A percentile compares a stretch with the other conserved stretches of the same genome.
phyloP scores from a whole-genome alignment of 495 filamentous ascomycete genomes.

The Opeltia flavorubescens region DNA sequence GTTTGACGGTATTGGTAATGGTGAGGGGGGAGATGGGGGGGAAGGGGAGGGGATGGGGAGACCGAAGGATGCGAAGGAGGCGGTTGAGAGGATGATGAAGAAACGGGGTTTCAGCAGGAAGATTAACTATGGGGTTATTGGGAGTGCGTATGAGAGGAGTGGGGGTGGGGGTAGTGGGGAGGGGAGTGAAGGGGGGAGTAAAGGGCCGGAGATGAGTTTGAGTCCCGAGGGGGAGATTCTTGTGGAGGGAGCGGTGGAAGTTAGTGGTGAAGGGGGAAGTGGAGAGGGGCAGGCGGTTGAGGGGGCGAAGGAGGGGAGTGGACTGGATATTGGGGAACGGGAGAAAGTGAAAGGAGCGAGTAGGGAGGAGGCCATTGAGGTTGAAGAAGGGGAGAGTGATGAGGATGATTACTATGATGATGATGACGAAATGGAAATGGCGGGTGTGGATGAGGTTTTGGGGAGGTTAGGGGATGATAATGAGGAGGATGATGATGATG shows the following conservation, averaged over 20 bases:
- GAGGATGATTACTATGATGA: neutral
- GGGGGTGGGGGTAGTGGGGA: neutral
- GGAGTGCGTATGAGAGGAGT: constrained; percentile 16
- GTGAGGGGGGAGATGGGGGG: constrained; percentile 13
- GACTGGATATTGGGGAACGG: too few relatives aligned
- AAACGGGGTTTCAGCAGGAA: constrained; percentile 60
- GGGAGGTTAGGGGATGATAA: neutral
- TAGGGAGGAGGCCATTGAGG: neutral
- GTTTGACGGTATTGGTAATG: constrained; percentile 25
- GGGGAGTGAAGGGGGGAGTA: neutral
- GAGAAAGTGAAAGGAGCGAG: too few relatives aligned
- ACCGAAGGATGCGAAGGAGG: constrained; percentile 48
- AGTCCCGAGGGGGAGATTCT: neutral
- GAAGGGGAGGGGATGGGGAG: constrained; percentile 22
- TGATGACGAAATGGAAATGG: neutral
- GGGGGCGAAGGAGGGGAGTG: constrained; percentile 24
- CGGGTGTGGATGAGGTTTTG: neutral
- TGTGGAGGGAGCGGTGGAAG: neutral
- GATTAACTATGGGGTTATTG: constrained; percentile 67
- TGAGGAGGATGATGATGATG: too few relatives aligned
- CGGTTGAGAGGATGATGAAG: constrained; percentile 59
- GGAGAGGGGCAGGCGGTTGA: constrained; percentile 3
- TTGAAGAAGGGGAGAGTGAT: neutral
- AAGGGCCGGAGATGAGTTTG: neutral
- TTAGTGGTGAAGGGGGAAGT: neutral